These are phyloP conservation scores for Candolleomyces efflorescens DNA, from an alignment of 768 basidiomycete genomes.

Conservation along the genomic window DNA sequence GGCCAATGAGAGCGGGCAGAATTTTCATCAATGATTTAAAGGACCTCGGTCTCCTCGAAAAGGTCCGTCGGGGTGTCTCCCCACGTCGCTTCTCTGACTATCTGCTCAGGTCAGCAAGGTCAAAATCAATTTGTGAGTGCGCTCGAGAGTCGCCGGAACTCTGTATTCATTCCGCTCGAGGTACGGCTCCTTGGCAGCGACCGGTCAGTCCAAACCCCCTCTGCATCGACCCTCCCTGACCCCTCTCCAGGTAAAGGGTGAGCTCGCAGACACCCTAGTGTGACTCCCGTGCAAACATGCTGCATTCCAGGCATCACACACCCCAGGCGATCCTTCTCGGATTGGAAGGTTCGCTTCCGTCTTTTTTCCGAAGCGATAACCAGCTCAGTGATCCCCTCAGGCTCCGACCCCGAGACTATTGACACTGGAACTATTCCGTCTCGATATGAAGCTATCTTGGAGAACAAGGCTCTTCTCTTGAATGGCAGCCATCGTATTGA, in stretches of 20 bases:
- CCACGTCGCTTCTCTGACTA: background rate
- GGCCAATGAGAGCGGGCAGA: constrained; percentile 82
- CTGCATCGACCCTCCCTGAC: background rate
- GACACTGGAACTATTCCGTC: constrained; percentile 80
- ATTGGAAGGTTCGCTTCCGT: constrained; percentile 50
- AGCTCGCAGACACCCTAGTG: constrained; percentile 8
- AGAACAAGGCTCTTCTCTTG: constrained; percentile 62
- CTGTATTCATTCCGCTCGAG: constrained; percentile 29
- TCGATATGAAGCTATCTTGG: constrained; percentile 66
- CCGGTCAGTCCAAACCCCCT: constrained; percentile 43
- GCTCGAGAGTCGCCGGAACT: background rate
- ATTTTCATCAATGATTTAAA: constrained; percentile 80
- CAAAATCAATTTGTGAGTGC: constrained; percentile 76
- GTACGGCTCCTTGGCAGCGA: constrained; percentile 92
- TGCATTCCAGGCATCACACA: constrained; percentile 64
- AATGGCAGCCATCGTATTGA: constrained; percentile 71
- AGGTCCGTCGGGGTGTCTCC: constrained; percentile 32
- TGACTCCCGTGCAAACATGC: background rate
- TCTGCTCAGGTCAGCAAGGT: constrained; percentile 60
- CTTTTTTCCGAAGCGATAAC: constrained; percentile 8
- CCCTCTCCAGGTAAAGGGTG: constrained; percentile 67
- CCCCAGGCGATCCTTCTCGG: constrained; percentile 85
- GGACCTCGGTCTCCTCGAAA: constrained; percentile 63
- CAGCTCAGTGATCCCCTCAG: constrained; percentile 22
- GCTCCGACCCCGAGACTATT: constrained; percentile 91